Evolutionary conservation across 345 rosid species (phyloP).

Genomic region (Combretum micranthum): DNA sequence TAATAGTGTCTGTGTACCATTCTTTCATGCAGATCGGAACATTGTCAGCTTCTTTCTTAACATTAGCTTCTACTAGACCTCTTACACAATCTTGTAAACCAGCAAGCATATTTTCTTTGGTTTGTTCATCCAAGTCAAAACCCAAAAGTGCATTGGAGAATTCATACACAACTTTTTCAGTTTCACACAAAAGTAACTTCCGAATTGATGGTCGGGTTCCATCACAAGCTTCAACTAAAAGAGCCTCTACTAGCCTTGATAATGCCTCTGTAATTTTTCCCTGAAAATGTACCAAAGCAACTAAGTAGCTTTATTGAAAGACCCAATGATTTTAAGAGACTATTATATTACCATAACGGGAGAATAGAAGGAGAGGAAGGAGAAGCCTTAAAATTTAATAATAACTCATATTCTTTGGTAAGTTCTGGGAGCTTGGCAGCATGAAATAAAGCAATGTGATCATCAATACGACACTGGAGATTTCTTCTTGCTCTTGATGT

Average conservation of each 20-base stretch:
- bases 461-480: conserved; percentile 79
- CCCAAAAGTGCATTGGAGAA: conserved; percentile 62
- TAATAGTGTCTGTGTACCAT: conserved; percentile 28
- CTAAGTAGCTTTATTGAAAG: not conserved
- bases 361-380: not conserved
- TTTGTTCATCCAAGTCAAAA: conserved; percentile 66
- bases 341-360: not conserved
- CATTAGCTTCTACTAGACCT: conserved; percentile 77
- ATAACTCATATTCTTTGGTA: conserved; percentile 71
- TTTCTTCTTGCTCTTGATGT: conserved; percentile 64
- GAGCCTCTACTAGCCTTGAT: conserved; percentile 87
- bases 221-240: conserved; percentile 70
- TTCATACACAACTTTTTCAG: conserved; percentile 60
- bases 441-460: conserved; percentile 72
- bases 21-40: conserved; percentile 90
- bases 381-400: conserved; percentile 3
- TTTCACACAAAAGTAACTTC: conserved; percentile 60
- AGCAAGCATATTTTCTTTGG: conserved; percentile 51
- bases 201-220: conserved; percentile 89
- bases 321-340: no score
- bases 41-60: conserved; percentile 87
- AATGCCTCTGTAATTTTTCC: conserved; percentile 64
- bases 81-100: conserved; percentile 55
- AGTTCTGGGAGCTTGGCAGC: conserved; percentile 76
- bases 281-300: conserved; percentile 37